phyloP scores from a whole-genome alignment of 106 monocot genomes.

The Dendrobium chrysotoxum region DNA sequence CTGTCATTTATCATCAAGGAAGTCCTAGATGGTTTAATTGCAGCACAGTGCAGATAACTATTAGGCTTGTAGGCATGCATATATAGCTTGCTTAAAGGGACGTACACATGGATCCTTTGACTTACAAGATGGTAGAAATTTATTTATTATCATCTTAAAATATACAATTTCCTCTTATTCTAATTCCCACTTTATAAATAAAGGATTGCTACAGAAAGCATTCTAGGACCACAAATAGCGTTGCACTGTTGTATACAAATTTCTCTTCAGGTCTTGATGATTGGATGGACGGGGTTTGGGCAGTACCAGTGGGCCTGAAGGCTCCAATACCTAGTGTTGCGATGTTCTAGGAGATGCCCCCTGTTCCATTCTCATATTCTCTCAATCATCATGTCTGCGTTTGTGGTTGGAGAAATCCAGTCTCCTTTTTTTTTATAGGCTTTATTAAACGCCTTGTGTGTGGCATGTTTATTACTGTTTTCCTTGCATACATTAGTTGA shows the following conservation, averaged over 20 bases:
- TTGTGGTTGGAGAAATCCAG: not conserved
- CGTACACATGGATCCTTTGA: not conserved
- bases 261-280: not conserved
- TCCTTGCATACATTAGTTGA: not conserved
- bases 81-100: not conserved
- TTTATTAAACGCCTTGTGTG: not conserved
- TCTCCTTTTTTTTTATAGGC: not conserved
- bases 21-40: not conserved
- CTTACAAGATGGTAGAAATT: not conserved
- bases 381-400: not conserved
- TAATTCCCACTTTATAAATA: not conserved
- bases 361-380: not conserved
- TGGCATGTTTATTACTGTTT: not conserved
- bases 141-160: not conserved
- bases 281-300: not conserved
- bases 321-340: not conserved
- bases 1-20: not conserved
- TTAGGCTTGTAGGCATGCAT: not conserved
- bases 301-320: not conserved
- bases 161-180: not conserved
- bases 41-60: not conserved
- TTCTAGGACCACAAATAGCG: not conserved
- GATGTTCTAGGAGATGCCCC: not conserved
- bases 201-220: not conserved
- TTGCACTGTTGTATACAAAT: too few relatives aligned